phyloP scores from a whole-genome alignment of 1,284 basidiomycete genomes.

The Malassezia yamatoensis region DNA sequence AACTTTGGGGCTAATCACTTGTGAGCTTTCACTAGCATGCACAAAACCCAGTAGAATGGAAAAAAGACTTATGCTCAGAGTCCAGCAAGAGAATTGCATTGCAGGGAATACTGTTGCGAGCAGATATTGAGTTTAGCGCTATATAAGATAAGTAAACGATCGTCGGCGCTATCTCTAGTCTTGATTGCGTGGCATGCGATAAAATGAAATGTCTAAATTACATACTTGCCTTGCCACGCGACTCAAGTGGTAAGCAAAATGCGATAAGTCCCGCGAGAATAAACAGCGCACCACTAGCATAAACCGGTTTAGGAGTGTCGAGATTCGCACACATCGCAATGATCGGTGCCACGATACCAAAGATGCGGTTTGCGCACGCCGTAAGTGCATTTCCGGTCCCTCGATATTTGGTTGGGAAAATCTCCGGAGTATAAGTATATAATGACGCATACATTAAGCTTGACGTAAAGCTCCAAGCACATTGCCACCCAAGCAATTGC shows the following conservation, averaged over 20 bases:
- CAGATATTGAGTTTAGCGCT: too few relatives aligned
- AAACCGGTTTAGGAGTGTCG: slow-evolving; percentile 50
- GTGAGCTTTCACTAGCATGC: background rate
- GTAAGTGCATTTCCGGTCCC: slow-evolving; percentile 12
- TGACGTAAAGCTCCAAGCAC: slow-evolving; percentile 9
- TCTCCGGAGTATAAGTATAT: slow-evolving; percentile 12
- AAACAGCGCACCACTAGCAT: slow-evolving; percentile 13
- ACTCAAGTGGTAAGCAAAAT: slow-evolving; percentile 1
- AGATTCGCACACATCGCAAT: slow-evolving; percentile 10
- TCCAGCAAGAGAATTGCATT: too few relatives aligned
- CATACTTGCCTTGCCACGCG: slow-evolving; percentile 6
- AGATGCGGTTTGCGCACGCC: slow-evolving; percentile 5
- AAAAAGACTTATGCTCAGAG: background rate
- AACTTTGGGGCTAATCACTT: slow-evolving; percentile 7
- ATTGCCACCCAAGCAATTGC: slow-evolving; percentile 14
- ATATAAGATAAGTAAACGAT: too few relatives aligned
- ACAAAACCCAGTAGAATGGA: background rate
- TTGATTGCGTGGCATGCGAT: too few relatives aligned
- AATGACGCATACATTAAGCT: slow-evolving; percentile 9
- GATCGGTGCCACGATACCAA: slow-evolving; percentile 12
- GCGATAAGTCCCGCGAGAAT: slow-evolving; percentile 4
- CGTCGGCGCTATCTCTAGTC: too few relatives aligned
- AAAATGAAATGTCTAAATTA: background rate
- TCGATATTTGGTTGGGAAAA: slow-evolving; percentile 10
- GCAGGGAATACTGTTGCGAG: too few relatives aligned